These are phyloP conservation scores for Penicillium sp. DNA, from an alignment of 2,329 filamentous ascomycete genomes.

Conservation along the genomic window DNA sequence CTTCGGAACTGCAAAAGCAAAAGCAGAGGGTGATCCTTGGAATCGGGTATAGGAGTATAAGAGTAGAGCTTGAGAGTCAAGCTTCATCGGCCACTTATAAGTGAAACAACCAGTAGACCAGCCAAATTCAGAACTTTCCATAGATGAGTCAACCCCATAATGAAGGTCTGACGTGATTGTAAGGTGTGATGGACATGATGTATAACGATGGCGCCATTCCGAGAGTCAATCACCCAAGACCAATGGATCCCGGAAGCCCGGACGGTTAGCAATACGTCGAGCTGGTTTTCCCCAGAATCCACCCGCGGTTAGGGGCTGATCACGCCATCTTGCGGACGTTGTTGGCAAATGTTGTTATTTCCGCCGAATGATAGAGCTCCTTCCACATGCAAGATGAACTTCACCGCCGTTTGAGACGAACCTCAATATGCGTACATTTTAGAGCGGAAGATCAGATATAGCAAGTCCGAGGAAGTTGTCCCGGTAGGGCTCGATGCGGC, in stretches of 20 bases:
- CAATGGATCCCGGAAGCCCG: too few relatives aligned
- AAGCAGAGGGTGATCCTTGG: neutral
- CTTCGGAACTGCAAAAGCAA: slow-evolving; percentile 1
- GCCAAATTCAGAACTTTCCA: too few relatives aligned
- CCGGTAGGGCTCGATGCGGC: neutral
- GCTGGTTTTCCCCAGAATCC: slow-evolving; percentile 9
- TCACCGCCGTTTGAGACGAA: slow-evolving; percentile 15
- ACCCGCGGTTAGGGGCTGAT: slow-evolving; percentile 10
- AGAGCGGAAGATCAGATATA: too few relatives aligned
- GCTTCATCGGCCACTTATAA: slow-evolving; percentile 7
- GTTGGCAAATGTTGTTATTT: slow-evolving; percentile 19
- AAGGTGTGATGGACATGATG: slow-evolving; percentile 12
- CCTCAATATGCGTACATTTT: too few relatives aligned
- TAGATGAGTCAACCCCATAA: slow-evolving; percentile 17
- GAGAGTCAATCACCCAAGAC: slow-evolving; percentile 24
- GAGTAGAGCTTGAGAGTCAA: neutral
- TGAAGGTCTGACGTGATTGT: slow-evolving; percentile 16
- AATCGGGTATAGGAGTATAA: slow-evolving; percentile 3
- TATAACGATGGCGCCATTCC: slow-evolving; percentile 33
- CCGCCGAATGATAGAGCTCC: slow-evolving; percentile 5
- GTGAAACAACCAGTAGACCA: neutral
- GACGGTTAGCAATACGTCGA: neutral
- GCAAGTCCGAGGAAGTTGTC: too few relatives aligned
- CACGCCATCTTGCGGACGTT: slow-evolving; percentile 24
- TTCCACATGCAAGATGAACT: neutral